Evolutionary conservation across 1,284 basidiomycete genomes (phyloP).

Genomic region (Irpex rosettiformis): DNA sequence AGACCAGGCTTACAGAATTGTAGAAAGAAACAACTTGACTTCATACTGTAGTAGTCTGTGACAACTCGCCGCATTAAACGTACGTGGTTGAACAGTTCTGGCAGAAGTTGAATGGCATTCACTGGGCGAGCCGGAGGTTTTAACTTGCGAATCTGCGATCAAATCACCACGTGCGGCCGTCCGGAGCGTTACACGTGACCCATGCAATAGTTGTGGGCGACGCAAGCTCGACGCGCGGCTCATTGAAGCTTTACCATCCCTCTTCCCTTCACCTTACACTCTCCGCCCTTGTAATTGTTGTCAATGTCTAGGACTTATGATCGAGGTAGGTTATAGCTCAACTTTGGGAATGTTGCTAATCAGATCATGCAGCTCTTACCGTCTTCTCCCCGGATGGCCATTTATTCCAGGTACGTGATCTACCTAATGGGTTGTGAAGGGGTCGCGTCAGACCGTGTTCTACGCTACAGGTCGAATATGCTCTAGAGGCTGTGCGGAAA

Average conservation of each 20-base stretch:
- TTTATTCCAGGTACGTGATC: slow-evolving; percentile 73
- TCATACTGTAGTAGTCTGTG: no score
- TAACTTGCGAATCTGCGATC: neutral
- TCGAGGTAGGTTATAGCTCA: slow-evolving; percentile 42
- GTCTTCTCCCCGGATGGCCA: slow-evolving; percentile 96
- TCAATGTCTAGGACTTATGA: slow-evolving; percentile 76
- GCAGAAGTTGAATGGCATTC: no score
- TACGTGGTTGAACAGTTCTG: no score
- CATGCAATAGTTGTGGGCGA: slow-evolving; percentile 17
- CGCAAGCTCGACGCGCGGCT: slow-evolving; percentile 56
- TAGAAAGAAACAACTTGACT: no score
- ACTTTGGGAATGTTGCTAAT: no score
- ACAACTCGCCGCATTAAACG: no score
- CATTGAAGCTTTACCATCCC: slow-evolving; percentile 7
- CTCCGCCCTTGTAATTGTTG: slow-evolving; percentile 4
- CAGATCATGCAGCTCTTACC: slow-evolving; percentile 73
- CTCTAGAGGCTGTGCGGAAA: slow-evolving; percentile 93
- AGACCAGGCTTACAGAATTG: no score
- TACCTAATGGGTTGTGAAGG: slow-evolving; percentile 19
- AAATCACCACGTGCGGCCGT: slow-evolving; percentile 3
- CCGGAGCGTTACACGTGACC: slow-evolving; percentile 19
- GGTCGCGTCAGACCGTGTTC: neutral
- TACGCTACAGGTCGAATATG: slow-evolving; percentile 87
- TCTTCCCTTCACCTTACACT: slow-evolving; percentile 2
- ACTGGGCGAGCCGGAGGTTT: neutral